A percentile compares a stretch with the other conserved stretches of the same genome.
These are phyloP conservation scores for Leucaena leucocephala DNA, from an alignment of 306 rosid genomes.

Conservation along the genomic window DNA sequence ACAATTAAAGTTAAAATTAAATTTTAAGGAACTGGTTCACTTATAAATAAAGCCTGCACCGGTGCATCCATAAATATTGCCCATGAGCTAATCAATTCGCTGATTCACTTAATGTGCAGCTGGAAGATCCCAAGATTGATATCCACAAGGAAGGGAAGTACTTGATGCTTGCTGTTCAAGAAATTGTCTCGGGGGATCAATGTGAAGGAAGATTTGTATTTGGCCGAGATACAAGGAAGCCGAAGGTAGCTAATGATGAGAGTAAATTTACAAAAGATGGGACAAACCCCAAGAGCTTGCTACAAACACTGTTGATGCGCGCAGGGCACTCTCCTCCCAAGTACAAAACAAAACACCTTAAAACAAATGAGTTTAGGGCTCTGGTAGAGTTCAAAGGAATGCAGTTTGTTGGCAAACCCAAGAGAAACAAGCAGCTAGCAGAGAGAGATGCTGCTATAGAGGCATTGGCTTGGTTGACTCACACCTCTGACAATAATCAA, in stretches of 20 bases:
- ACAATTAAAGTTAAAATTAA: no score
- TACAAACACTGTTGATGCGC: conserved; percentile 89
- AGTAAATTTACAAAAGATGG: conserved; percentile 83
- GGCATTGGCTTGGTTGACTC: conserved; percentile 98
- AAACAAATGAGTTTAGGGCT: conserved; percentile 93
- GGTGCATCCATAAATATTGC: not conserved
- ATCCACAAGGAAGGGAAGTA: conserved; percentile 92
- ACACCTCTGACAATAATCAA: conserved; percentile 67
- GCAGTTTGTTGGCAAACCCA: conserved; percentile 97
- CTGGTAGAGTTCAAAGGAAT: conserved; percentile 95
- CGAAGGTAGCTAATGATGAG: conserved; percentile 52
- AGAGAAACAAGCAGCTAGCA: conserved; percentile 92
- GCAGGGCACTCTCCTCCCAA: conserved; percentile 97
- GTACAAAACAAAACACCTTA: conserved; percentile 92
- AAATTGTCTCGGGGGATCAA: conserved; percentile 84
- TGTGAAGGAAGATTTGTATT: conserved; percentile 97
- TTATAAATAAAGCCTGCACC: no score
- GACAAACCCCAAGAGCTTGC: conserved; percentile 87
- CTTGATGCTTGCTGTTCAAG: conserved; percentile 81
- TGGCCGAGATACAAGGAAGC: conserved; percentile 81
- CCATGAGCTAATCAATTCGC: not conserved
- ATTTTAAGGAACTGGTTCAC: no score
- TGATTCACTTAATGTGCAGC: conserved; percentile 51
- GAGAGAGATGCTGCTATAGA: conserved; percentile 97
- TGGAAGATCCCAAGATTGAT: conserved; percentile 78